Percentiles rank a stretch among this genome's conserved stretches.
Conservation (phyloP, 1,139 yeast genomes). For the Debaryomyces subglobosus region DNA sequence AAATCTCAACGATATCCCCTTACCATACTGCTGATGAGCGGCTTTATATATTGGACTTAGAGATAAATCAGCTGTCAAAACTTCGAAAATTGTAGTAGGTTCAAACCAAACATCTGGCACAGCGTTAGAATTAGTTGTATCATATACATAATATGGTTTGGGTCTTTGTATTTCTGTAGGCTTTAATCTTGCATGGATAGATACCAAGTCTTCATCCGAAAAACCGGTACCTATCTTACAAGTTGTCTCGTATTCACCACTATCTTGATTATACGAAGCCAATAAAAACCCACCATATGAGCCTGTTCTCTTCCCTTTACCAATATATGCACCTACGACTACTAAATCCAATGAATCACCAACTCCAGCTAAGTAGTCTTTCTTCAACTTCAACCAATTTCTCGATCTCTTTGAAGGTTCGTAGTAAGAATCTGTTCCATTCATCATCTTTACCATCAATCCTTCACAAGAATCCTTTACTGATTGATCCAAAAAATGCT, state of each 20-base stretch:
- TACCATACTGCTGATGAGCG: constrained; percentile 74
- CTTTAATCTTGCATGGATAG: constrained; percentile 60
- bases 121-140: constrained; percentile 60
- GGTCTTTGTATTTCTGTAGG: constrained; percentile 72
- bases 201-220: constrained; percentile 76
- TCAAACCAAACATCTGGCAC: constrained; percentile 97
- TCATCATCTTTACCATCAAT: constrained; percentile 87
- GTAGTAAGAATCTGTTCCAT: constrained; percentile 79
- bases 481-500: constrained; percentile 84
- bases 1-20: constrained; percentile 88
- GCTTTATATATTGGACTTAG: constrained; percentile 93
- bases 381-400: constrained; percentile 93
- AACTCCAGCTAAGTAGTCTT: constrained; percentile 90
- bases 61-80: constrained; percentile 90
- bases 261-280: constrained; percentile 86
- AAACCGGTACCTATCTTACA: constrained; percentile 99
- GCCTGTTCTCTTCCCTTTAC: constrained; percentile 94
- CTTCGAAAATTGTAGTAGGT: constrained; percentile 86
- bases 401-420: constrained; percentile 95
- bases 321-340: constrained; percentile 92
- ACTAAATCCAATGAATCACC: constrained; percentile 96
- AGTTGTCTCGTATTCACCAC: constrained; percentile 91
- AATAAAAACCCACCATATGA: constrained; percentile 91
- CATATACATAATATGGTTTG: constrained; percentile 71
- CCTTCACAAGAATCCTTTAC: constrained; percentile 95